Percentiles rank a stretch among this genome's conserved stretches.
phyloP scores from a whole-genome alignment of 805 yeast genomes.

The Sugiyamaella mastotermitis region DNA sequence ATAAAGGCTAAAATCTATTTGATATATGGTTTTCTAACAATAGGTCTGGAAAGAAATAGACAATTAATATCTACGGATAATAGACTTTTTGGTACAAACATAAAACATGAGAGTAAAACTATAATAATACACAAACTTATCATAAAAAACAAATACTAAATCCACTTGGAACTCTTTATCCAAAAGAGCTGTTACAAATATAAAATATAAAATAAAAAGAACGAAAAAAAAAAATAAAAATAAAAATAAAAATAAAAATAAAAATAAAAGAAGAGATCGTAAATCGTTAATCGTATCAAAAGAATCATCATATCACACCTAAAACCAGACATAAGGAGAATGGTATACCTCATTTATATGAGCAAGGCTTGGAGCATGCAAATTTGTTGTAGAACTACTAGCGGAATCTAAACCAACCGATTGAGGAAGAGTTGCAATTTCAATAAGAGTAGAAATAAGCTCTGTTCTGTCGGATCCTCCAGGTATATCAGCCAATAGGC shows the following conservation, averaged over 20 bases:
- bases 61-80: too few species aligned
- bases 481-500: constrained; percentile 6
- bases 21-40: too few species aligned
- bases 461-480: constrained; percentile 4
- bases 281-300: neutral
- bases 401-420: neutral
- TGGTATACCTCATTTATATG: constrained; percentile 5
- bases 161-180: too few species aligned
- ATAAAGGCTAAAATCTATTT: too few species aligned
- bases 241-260: neutral
- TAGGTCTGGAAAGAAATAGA: too few species aligned
- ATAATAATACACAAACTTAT: too few species aligned
- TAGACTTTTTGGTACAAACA: too few species aligned
- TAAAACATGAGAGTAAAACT: too few species aligned
- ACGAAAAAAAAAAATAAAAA: neutral
- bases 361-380: neutral
- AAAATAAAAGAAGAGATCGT: neutral
- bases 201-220: neutral
- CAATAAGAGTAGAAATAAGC: constrained; percentile 8
- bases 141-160: too few species aligned
- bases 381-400: neutral
- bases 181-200: too few species aligned
- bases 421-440: constrained; percentile 7
- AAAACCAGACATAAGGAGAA: constrained; percentile 9
- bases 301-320: neutral